phyloP scores from a whole-genome alignment of 1,284 basidiomycete species.

The Amylostereum chailletii region DNA sequence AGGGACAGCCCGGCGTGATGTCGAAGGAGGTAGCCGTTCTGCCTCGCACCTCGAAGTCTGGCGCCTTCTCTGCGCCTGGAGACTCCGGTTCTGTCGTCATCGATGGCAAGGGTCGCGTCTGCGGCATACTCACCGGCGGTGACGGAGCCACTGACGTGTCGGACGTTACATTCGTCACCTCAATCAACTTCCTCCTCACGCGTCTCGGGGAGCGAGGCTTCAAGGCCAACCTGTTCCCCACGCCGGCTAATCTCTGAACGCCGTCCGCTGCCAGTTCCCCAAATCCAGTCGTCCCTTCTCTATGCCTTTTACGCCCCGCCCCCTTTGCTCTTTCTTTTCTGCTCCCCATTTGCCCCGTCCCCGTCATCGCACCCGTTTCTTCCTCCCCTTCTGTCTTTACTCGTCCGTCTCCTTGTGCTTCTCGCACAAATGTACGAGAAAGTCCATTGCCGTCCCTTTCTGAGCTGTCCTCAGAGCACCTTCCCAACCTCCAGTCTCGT shows the following conservation, averaged over 20 bases:
- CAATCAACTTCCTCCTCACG: constrained; percentile 17
- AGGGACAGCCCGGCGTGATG: constrained; percentile 4
- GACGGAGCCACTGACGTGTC: constrained; percentile 12
- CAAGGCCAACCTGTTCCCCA: constrained; percentile 14
- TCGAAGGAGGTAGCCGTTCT: constrained; percentile 17
- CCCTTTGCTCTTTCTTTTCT: too few relatives aligned
- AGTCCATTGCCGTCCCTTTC: too few relatives aligned
- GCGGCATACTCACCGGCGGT: constrained; percentile 20
- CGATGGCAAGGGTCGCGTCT: constrained; percentile 13
- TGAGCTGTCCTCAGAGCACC: too few relatives aligned
- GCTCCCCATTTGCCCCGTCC: too few relatives aligned
- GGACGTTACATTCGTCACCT: constrained; percentile 17
- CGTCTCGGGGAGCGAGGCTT: constrained; percentile 9
- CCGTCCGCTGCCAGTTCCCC: too few relatives aligned
- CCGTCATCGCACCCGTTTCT: too few relatives aligned
- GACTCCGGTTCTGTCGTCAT: constrained; percentile 20
- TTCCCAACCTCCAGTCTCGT: too few relatives aligned
- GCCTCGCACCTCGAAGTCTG: constrained; percentile 14
- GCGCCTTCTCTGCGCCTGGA: constrained; percentile 16
- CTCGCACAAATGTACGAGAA: too few relatives aligned
- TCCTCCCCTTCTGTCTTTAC: too few relatives aligned
- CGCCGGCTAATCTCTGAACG: not conserved
- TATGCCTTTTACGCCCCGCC: too few relatives aligned
- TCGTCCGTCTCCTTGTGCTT: too few relatives aligned
- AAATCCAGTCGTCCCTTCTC: too few relatives aligned